These are phyloP conservation scores for Polytolypa hystricis DNA, from an alignment of 2,329 filamentous ascomycete species.

Conservation along the genomic window DNA sequence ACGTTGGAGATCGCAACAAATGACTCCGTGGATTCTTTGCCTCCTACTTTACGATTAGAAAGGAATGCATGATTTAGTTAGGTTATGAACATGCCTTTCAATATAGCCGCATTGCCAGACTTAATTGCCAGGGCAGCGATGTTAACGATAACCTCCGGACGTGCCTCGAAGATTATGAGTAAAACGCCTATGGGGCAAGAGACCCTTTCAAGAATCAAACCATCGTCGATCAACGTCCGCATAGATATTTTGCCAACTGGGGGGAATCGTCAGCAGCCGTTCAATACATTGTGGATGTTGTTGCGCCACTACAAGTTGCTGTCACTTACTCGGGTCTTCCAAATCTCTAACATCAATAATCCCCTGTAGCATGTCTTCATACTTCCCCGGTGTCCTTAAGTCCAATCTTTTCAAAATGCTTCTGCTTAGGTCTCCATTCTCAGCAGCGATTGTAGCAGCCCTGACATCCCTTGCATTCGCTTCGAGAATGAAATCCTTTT, in stretches of 20 bases:
- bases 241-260: slow-evolving; percentile 74
- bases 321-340: slow-evolving; percentile 65
- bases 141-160: slow-evolving; percentile 96
- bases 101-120: slow-evolving; percentile 89
- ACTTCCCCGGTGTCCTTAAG: slow-evolving; percentile 77
- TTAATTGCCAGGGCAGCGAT: slow-evolving; percentile 94
- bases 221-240: slow-evolving; percentile 76
- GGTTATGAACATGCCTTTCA: slow-evolving; percentile 58
- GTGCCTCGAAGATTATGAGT: slow-evolving; percentile 94
- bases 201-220: slow-evolving; percentile 72
- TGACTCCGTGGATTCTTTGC: slow-evolving; percentile 91
- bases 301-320: background rate
- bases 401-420: slow-evolving; percentile 84
- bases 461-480: slow-evolving; percentile 80
- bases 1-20: slow-evolving; percentile 81
- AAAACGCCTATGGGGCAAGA: slow-evolving; percentile 95
- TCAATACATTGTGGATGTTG: slow-evolving; percentile 2
- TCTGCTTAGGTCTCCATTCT: slow-evolving; percentile 63
- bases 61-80: too few species aligned
- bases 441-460: slow-evolving; percentile 59
- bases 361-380: slow-evolving; percentile 93
- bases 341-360: slow-evolving; percentile 79
- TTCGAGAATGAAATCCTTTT: slow-evolving; percentile 65
- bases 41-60: slow-evolving; percentile 43
- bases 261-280: slow-evolving; percentile 9